Base-by-base conservation (phyloP, 352 stramenopile species). In the Saprolegnia diclina region DNA sequence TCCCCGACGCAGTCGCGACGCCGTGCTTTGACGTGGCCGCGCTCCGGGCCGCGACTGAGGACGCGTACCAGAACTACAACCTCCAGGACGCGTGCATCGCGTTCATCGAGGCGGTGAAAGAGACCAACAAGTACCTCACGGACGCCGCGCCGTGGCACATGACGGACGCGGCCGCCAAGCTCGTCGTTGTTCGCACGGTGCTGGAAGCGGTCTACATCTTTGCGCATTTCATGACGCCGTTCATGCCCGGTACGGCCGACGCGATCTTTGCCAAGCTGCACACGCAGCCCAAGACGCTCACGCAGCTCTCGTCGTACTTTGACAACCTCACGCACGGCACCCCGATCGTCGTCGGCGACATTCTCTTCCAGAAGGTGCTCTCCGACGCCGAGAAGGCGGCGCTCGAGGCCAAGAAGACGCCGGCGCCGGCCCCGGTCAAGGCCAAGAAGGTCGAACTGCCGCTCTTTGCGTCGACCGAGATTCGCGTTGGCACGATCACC, bases 51-150 rank as follows among this genome's bases (percentile, higher is more conserved):
- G 64, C 40, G 70, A 79, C 35, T 40, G 64, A 26, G 42, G 63
- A 69, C 24, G 96, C 96, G 59, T 98, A 98, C 89, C 84, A 97
- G 70, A 82, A 89, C 19, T 98, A 91, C 73, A 79, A 90, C 52
- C 80, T 99, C 18, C 91, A 99, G 66, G 89, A 84, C 42, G 92
- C 92, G 40, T 89, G 85, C 37, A 84, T 94, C 59, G 76, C 90
- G 61, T 91, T 96, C 32, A 90, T 98, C 22, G 89, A 97, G 71
- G 93, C 87, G 45, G 83, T 92, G 13, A 90, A 90, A 64, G 87
- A 98, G 71, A 94, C 97, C 11, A 99, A 99, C 80, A 97, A 98
- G 73, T 99, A 98, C 76, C 77, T 99, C 64, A 98, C 97, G 53
- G 91, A 98, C 66, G 93, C 97, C 74, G 96, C 95, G 66, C 97